These are phyloP conservation scores for Chaetoceros tenuissimus DNA, from an alignment of 108 stramenopile genomes.

Conservation along the genomic window DNA sequence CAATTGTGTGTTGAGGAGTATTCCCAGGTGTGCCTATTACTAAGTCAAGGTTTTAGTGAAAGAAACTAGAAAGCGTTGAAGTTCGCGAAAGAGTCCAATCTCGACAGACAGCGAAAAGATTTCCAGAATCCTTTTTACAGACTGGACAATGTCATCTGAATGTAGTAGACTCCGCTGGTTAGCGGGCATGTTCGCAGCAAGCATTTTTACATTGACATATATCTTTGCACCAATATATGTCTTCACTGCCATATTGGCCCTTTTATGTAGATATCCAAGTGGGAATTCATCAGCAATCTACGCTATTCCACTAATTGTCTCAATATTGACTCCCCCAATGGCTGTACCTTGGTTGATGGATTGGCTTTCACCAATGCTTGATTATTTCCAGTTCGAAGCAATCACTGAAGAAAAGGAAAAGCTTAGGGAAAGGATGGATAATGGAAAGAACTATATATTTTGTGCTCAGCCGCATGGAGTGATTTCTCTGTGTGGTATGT, in stretches of 20 bases:
- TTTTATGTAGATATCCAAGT: conserved; percentile 17
- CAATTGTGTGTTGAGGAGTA: too few relatives aligned
- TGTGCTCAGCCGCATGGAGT: conserved; percentile 27
- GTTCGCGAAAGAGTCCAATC: too few relatives aligned
- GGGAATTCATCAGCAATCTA: conserved; percentile 8
- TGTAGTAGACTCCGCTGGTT: too few relatives aligned
- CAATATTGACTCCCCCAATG: conserved; percentile 12
- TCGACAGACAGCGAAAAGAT: too few relatives aligned
- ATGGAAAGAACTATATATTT: conserved; percentile 22
- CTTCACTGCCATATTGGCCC: conserved; percentile 12
- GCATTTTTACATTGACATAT: conserved; percentile 45
- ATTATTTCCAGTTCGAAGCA: conserved; percentile 41
- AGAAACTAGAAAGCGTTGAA: too few relatives aligned
- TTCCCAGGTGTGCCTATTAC: too few relatives aligned
- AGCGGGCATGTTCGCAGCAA: conserved; percentile 32
- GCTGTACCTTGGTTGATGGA: conserved; percentile 9
- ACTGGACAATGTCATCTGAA: too few relatives aligned
- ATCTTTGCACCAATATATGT: conserved; percentile 50
- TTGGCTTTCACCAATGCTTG: conserved; percentile 21
- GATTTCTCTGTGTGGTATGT: conserved; percentile 23
- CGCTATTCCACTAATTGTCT: conserved; percentile 18
- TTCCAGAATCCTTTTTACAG: too few relatives aligned
- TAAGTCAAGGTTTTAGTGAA: too few relatives aligned
- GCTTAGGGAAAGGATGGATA: conserved; percentile 5
- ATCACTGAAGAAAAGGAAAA: conserved; percentile 20